Base-by-base conservation (phyloP, 2,329 filamentous ascomycete species). In the Fusarium xyrophilum region DNA sequence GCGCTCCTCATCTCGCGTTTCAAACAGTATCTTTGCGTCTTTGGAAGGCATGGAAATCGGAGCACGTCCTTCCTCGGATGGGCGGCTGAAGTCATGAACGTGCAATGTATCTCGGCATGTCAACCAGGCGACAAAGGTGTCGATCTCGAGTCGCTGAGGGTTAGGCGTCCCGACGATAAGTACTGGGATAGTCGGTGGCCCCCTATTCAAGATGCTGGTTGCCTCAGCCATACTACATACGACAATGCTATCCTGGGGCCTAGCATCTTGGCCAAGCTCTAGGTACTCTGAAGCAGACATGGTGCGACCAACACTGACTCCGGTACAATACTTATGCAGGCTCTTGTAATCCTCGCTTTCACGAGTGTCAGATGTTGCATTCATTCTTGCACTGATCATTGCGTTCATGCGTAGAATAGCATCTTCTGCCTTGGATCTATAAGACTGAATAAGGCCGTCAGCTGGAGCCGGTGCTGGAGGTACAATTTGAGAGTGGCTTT, bases 381-480 rank as follows among this genome's bases (percentile, higher is more conserved):
- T 3, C n/a, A 14, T 39, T 15, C 36, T 21, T 13, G n/a, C 13
- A 15, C 15, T 3, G 13, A 39, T 21, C 36, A 21, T 39, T 6
- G 13, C 12, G 5, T 14, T 39, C 36, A 39, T 39, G 14, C 36
- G 13, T 39, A 13, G 6, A 21, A 7, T 0, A 21, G 36, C n/a
- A 21, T 14, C 14, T 5, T 21, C 13, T 2, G 36, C 36, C 36
- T 39, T 39, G 3, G 3, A 15, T 39, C 36, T 21, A 6, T 36
- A 39, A 6, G 3, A 10, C 5, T 10, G 7, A 14, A 39, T 21
- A 3, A 39, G n/a, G 5, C 14, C 13, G 8, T 9, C 5, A 21
- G 36, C 4, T 0, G 5, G 2, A 7, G n/a, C 8, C 36, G 5
- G 5, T 8, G 14, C 36, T 39, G n/a, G 5, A 39, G 1, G 13